Evolutionary conservation across 176 grass and related monocot genomes (phyloP), one percentile per base, ranked within the genome.

Genomic region (Aegilops speltoides): DNA sequence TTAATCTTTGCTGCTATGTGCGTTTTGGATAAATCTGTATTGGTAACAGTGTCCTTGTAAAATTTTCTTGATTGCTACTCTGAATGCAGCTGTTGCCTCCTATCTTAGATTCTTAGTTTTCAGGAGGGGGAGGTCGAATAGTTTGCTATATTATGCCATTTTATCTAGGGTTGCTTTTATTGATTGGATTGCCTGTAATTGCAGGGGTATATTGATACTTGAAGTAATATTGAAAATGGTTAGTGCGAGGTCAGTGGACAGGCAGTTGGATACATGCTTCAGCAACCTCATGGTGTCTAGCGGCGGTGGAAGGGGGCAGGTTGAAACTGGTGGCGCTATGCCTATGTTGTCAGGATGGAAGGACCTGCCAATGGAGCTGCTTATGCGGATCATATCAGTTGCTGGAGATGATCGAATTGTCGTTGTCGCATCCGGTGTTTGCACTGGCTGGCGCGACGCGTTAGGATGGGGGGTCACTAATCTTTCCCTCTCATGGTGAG

Each of bases 391-490:
- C 57, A 13, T 91, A 37, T 90, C 86, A 17, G 56, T 86, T 7
- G 80, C 79, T 37, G 90, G 89, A 25, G 94, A 98, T 83, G 92
- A 92, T 16, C 70, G 88, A 31, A 94, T 82, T 60, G 68, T 99
- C 7, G 87, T 94, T 57, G 94, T 89, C 20, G 97, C 90, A 71
- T 96, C 92, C 16, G 92, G 88, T 37, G 97, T 99, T 69, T 99
- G 97, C 90, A 96, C 94, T 38, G 94, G 97, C 6, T 99, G 97
- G 97, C 91, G 92, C 20, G 94, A 96, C 4, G 86, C 97, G 0
- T 36, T 98, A 29, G 83, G 92, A 80, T 93, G 90, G 68, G 97
- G 92, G 1, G 26, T 93, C 66, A 94, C 90, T 20, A 96, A 73
- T 83, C 88, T 99, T 66, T 91, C 90, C 36, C 86, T 99, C 54